Evolutionary conservation across 139 green algal genomes (phyloP), one percentile per base, ranked within the genome.

Genomic region (Auxenochlorella pyrenoidosa): DNA sequence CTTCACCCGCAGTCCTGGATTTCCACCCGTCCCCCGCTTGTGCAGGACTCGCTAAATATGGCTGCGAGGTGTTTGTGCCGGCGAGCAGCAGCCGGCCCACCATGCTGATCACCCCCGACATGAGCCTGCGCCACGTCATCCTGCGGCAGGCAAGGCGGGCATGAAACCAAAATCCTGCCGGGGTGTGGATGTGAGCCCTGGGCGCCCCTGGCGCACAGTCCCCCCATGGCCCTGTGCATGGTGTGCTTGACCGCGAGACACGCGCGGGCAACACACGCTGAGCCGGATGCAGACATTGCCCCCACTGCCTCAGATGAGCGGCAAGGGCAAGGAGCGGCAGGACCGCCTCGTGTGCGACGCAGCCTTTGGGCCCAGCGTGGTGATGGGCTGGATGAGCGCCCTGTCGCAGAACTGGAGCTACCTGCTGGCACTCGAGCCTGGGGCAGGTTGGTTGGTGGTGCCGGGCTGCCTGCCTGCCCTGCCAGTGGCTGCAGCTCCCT

Each of bases 11-110:
- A n/a, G n/a, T n/a, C n/a, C n/a, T n/a, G n/a, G n/a, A n/a, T n/a
- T n/a, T n/a, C n/a, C n/a, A n/a, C n/a, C n/a, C n/a, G n/a, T n/a
- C n/a, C n/a, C n/a, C n/a, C n/a, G n/a, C n/a, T n/a, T n/a, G 5
- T 76, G 70, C 70, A 76, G 70, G 70, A 5, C 38, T 83, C 54
- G 78, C 51, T 19, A 83, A 83, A 19, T 83, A 72, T 54, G 78
- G 78, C 2, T 19, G 51, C 28, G 78, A 83, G 34, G 78, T 83
- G 36, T 15, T 71, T 38, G 54, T 83, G 51, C 78, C 78, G 5
- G 30, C 54, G 34, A 19, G 30, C 78, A 47, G 30, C 78, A 47
- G 44, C 78, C 22, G 54, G n/a, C 63, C 78, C 51, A 71, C 54
- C n/a, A 54, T 83, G 54, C 47, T 60, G 18, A 47, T 83, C 51